Evolutionary conservation across 768 basidiomycete genomes (phyloP).

Genomic region (Boletus tylopilopsis): DNA sequence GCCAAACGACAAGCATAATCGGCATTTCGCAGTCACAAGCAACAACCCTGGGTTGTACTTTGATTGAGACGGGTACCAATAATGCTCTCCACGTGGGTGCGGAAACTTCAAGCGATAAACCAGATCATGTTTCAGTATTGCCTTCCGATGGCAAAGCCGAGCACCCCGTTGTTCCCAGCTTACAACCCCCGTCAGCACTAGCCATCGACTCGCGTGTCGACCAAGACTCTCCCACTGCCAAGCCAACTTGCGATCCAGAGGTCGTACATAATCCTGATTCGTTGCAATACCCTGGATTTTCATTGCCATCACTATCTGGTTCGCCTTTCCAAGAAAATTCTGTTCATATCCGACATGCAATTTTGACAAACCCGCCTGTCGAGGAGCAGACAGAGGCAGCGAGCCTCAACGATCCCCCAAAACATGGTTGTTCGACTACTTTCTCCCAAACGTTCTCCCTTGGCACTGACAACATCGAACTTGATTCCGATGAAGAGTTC

Average conservation of each 20-base stretch:
- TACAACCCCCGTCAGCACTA: not conserved
- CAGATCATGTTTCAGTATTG: not conserved
- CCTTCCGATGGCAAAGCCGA: not conserved
- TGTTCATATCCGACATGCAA: not conserved
- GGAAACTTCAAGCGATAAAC: not conserved
- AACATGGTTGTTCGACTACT: not conserved
- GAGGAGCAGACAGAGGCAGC: not conserved
- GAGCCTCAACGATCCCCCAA: not conserved
- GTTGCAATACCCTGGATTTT: not conserved
- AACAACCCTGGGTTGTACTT: not conserved
- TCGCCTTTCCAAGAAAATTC: not conserved
- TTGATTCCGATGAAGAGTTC: conserved; percentile 23
- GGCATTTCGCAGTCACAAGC: conserved; percentile 4
- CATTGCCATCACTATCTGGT: not conserved
- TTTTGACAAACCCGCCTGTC: not conserved
- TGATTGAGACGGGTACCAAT: not conserved
- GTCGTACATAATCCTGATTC: not conserved
- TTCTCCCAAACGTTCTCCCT: not conserved
- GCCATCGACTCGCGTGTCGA: not conserved
- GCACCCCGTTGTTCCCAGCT: not conserved
- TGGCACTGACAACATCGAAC: not conserved
- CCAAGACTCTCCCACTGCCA: not conserved
- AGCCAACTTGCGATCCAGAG: not conserved
- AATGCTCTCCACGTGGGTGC: not conserved
- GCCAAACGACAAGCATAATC: not conserved